Evolutionary conservation across 495 filamentous ascomycete genomes (phyloP), one percentile per base, ranked within the genome.

Genomic region (Thermothielavioides terrestris): DNA sequence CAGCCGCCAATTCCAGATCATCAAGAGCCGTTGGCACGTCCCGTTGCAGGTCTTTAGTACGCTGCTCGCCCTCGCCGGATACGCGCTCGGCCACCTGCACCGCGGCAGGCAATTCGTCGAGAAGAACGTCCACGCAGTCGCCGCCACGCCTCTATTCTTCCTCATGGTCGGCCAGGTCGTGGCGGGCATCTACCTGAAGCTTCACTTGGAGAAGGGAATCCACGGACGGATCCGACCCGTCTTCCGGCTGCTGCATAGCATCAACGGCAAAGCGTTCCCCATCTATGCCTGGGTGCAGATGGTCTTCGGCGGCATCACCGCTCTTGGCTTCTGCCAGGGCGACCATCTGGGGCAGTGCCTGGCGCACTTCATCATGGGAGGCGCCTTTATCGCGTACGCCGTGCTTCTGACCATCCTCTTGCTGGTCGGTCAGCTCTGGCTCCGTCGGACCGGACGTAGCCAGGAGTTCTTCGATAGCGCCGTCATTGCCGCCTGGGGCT

Each of bases 321-420:
- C 87, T 35, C 69, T 95, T 50, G 92, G 92, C n/a, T 97, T 94
- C 71, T 98, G 92, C 64, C 83, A 84, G 44, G 89, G 74, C 21
- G 92, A 97, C 42, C 92, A 97, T 63, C 59, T 88, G 15, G 90
- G 91, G 6, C 94, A 98, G 69, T 98, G 92, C 68, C 68, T 88
- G 23, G 94, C 92, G 26, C 92, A 98, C 66, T 97, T 97, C 62
- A 97, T 97, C 62, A 97, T 98, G 94, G 92, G 92, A 17, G 85
- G 84, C 50, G 90, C 91, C 2, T 97, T 98, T 66, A 94, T 98
- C 54, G 92, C 77, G 38, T 97, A 97, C 60, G 92, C 88, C 15
- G 85, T 96, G 41, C 60, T 91, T 41, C 74, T 98, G 54, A 90
- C 87, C 2, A 84, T 96, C 37, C 69, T 97, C 12, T 76, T 97